These are phyloP conservation scores for Holtermannia corniformis DNA, from an alignment of 768 basidiomycete genomes.

Conservation along the genomic window DNA sequence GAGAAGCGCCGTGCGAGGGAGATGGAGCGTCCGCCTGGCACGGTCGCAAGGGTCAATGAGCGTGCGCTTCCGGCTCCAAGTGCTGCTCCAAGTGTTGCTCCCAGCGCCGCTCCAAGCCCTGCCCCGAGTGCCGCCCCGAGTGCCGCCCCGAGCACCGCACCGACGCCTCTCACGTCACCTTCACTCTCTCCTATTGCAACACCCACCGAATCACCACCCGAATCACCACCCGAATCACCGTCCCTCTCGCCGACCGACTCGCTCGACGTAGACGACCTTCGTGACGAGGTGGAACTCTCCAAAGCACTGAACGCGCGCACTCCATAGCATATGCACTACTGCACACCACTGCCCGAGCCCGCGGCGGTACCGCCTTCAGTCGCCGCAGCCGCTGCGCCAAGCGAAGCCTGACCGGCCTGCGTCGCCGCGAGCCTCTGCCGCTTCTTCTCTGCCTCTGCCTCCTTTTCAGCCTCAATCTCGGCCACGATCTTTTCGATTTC, in stretches of 20 bases:
- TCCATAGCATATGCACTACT: constrained; percentile 10
- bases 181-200: no score
- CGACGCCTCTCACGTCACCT: no score
- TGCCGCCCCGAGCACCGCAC: no score
- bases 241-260: not conserved
- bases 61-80: no score
- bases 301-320: not conserved
- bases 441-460: constrained; percentile 92
- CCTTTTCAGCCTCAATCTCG: constrained; percentile 95
- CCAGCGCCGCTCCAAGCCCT: no score
- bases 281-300: not conserved
- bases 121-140: no score
- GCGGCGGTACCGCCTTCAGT: constrained; percentile 14
- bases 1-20: no score
- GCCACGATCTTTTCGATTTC: constrained; percentile 88
- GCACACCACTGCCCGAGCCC: constrained; percentile 17
- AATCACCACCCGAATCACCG: not conserved
- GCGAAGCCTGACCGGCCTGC: constrained; percentile 33
- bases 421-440: constrained; percentile 81
- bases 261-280: not conserved
- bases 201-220: not conserved
- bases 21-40: no score
- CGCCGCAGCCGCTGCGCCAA: constrained; percentile 2
- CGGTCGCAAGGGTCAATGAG: no score
- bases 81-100: no score